Conservation (phyloP, 306 rosid genomes). For the Rubus parviflorus region DNA sequence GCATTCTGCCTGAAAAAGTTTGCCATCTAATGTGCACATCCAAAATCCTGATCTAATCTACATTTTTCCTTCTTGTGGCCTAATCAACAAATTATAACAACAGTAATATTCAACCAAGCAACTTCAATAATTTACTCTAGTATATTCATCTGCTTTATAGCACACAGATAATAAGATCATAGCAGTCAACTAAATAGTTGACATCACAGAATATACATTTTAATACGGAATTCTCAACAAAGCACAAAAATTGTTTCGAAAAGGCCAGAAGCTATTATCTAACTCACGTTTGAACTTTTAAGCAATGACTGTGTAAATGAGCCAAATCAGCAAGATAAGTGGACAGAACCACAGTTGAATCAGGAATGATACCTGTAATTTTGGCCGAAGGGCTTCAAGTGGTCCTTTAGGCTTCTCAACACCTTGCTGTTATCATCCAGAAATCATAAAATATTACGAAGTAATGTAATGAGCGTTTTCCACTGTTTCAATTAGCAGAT, state of each 20-base stretch:
- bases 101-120: background rate
- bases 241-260: conserved; percentile 10
- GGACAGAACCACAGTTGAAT: background rate
- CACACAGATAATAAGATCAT: background rate
- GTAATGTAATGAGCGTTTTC: conserved; percentile 10
- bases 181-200: background rate
- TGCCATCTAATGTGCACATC: background rate
- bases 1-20: background rate
- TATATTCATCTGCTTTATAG: background rate
- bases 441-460: conserved; percentile 2
- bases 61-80: background rate
- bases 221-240: background rate
- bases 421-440: conserved; percentile 70
- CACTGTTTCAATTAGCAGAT: conserved; percentile 15
- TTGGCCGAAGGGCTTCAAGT: conserved; percentile 92
- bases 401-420: conserved; percentile 98
- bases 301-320: background rate
- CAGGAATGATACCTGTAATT: conserved; percentile 62
- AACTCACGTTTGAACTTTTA: background rate
- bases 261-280: conserved; percentile 5
- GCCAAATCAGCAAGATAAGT: background rate
- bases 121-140: background rate
- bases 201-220: background rate
- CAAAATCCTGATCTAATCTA: background rate
- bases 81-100: background rate